These are phyloP conservation scores for Fusarium sp. DNA, from an alignment of 2,329 filamentous ascomycete genomes.

Conservation along the genomic window DNA sequence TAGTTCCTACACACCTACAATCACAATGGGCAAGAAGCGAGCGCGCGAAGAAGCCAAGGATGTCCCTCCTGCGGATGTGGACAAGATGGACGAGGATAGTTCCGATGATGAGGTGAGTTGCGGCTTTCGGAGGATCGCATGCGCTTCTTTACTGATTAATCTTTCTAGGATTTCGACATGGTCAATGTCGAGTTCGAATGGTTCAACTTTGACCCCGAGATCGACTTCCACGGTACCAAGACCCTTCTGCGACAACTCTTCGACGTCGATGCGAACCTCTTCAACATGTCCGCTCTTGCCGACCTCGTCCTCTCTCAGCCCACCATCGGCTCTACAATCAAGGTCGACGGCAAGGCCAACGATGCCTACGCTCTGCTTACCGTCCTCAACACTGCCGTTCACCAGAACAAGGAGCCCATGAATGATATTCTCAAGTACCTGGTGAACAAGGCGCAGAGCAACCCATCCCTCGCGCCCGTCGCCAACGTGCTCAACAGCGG, in stretches of 20 bases:
- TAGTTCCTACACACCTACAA: neutral
- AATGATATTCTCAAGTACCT: conserved; percentile 79
- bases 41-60: conserved; percentile 60
- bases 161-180: conserved; percentile 84
- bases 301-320: conserved; percentile 90
- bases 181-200: conserved; percentile 98
- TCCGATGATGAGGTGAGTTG: conserved; percentile 63
- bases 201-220: conserved; percentile 91
- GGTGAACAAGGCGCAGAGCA: conserved; percentile 62
- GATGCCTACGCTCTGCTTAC: conserved; percentile 95
- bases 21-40: conserved; percentile 62
- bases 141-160: conserved; percentile 21
- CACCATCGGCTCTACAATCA: conserved; percentile 91
- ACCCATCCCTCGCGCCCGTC: conserved; percentile 66
- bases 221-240: conserved; percentile 97
- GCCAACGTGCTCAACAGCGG: conserved; percentile 63
- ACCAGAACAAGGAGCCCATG: conserved; percentile 79
- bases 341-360: conserved; percentile 93
- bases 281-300: conserved; percentile 87
- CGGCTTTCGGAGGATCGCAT: conserved; percentile 12
- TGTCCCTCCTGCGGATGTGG: conserved; percentile 51
- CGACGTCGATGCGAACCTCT: conserved; percentile 85
- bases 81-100: conserved; percentile 63
- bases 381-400: conserved; percentile 82
- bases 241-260: conserved; percentile 90